phyloP scores from a whole-genome alignment of 306 rosid species.

The Vachellia collinsii region DNA sequence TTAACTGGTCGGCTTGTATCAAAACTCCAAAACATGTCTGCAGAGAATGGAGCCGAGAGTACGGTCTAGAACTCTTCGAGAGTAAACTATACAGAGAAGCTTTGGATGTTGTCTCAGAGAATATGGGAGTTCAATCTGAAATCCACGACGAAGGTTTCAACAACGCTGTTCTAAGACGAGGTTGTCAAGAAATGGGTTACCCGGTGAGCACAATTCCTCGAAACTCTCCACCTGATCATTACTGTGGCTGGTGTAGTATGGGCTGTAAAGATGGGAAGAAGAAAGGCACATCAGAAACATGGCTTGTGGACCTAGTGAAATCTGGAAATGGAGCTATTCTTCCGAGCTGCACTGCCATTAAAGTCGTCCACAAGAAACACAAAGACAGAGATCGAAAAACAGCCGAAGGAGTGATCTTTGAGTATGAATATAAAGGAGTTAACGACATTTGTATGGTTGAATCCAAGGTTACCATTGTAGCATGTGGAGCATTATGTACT shows the following conservation, averaged over 20 bases:
- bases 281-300: constrained; percentile 79
- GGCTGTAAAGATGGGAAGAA: constrained; percentile 85
- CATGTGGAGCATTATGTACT: constrained; percentile 81
- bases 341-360: constrained; percentile 59
- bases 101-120: constrained; percentile 62
- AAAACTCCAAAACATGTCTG: constrained; percentile 67
- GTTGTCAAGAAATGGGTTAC: constrained; percentile 80
- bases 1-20: constrained; percentile 76
- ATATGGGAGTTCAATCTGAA: constrained; percentile 77
- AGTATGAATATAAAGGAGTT: constrained; percentile 44
- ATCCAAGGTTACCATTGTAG: constrained; percentile 77
- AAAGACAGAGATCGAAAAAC: constrained; percentile 46
- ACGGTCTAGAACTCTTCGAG: constrained; percentile 61
- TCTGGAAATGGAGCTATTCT: constrained; percentile 82
- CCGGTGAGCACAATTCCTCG: constrained; percentile 64
- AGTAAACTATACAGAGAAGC: constrained; percentile 70
- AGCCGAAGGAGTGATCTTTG: constrained; percentile 64
- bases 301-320: constrained; percentile 78
- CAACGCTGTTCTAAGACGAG: constrained; percentile 69
- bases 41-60: constrained; percentile 62
- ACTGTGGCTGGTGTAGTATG: constrained; percentile 87
- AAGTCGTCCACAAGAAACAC: constrained; percentile 52
- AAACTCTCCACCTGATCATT: constrained; percentile 68
- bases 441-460: constrained; percentile 70
- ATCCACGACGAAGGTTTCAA: constrained; percentile 73